These are phyloP conservation scores for Candida alai DNA, from an alignment of 805 yeast genomes.

Conservation along the genomic window DNA sequence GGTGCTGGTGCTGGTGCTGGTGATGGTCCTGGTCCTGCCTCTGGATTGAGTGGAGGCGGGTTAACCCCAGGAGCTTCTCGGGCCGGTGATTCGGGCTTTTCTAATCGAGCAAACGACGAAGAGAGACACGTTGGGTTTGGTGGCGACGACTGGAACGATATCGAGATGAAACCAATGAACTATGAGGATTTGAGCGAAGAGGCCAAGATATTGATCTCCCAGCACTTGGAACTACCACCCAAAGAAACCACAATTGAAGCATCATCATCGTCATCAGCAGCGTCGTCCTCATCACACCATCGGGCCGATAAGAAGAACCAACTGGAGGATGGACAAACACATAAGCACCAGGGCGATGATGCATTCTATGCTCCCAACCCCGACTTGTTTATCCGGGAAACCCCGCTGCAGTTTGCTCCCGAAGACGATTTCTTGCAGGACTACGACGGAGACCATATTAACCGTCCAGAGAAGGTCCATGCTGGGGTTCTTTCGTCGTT, in stretches of 20 bases:
- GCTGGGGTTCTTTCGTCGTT: conserved; percentile 85
- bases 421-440: conserved; percentile 26
- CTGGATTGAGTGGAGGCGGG: conserved; percentile 37
- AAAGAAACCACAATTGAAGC: conserved; percentile 8
- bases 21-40: neutral
- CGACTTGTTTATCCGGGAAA: conserved; percentile 18
- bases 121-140: conserved; percentile 32
- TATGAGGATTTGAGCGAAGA: conserved; percentile 44
- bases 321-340: neutral
- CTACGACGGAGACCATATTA: conserved; percentile 32
- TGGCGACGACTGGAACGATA: conserved; percentile 12
- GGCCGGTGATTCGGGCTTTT: conserved; percentile 2
- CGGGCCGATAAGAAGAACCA: conserved; percentile 1
- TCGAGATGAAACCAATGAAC: conserved; percentile 44
- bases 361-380: conserved; percentile 41
- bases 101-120: conserved; percentile 25
- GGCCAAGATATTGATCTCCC: conserved; percentile 51
- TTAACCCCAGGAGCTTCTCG: conserved; percentile 37
- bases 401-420: conserved; percentile 7
- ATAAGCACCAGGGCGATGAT: conserved; percentile 6
- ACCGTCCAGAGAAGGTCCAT: conserved; percentile 54
- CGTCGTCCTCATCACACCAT: too few species aligned
- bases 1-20: conserved; percentile 17
- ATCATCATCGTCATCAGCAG: too few species aligned
- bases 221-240: conserved; percentile 37